A percentile compares a stretch with the other conserved stretches of the same genome.
Conservation (phyloP, 2,329 filamentous ascomycete species). For the Arthrobotrys megalospora region DNA sequence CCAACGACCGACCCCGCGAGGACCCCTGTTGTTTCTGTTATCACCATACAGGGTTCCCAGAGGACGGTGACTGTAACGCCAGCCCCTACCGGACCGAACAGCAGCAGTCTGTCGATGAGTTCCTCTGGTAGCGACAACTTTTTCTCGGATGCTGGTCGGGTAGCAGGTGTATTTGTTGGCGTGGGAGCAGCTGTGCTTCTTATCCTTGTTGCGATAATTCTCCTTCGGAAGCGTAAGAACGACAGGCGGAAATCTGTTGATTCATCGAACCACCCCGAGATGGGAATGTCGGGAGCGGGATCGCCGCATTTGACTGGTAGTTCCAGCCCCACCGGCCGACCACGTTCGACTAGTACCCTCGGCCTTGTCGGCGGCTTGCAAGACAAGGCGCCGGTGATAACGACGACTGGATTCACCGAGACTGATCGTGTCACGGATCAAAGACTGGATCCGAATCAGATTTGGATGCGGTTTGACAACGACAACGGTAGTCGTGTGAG, state of each 20-base stretch:
- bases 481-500: slow-evolving; percentile 57
- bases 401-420: slow-evolving; percentile 48
- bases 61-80: slow-evolving; percentile 48
- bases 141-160: slow-evolving; percentile 50
- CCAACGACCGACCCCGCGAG: background rate
- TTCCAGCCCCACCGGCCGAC: slow-evolving; percentile 46
- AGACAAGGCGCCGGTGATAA: slow-evolving; percentile 47
- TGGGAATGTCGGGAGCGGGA: slow-evolving; percentile 56
- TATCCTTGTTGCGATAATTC: slow-evolving; percentile 29
- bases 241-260: slow-evolving; percentile 54
- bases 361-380: slow-evolving; percentile 49
- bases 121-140: slow-evolving; percentile 27
- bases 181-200: slow-evolving; percentile 17
- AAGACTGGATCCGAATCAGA: slow-evolving; percentile 58
- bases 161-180: slow-evolving; percentile 52
- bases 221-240: slow-evolving; percentile 52
- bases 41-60: slow-evolving; percentile 44
- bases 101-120: slow-evolving; percentile 36
- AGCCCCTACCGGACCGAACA: slow-evolving; percentile 14
- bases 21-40: slow-evolving; percentile 39
- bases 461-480: slow-evolving; percentile 60
- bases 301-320: slow-evolving; percentile 54
- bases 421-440: slow-evolving; percentile 57
- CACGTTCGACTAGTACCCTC: slow-evolving; percentile 59
- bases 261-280: slow-evolving; percentile 54